Evolutionary conservation across 805 yeast species (phyloP).

Genomic region (Starmerella vitae): DNA sequence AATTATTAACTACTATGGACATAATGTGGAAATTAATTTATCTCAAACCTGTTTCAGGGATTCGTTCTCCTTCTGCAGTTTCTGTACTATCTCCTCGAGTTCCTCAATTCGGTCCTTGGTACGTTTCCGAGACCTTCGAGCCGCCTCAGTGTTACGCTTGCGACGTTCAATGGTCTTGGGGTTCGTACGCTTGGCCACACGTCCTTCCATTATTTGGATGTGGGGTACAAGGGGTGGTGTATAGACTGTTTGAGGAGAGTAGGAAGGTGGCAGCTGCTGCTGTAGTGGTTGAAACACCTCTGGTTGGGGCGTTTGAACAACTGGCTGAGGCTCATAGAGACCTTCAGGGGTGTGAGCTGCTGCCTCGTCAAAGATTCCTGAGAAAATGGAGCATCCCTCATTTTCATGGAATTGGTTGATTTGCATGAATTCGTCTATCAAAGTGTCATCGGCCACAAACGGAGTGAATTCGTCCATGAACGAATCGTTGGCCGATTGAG

Average conservation of each 20-base stretch:
- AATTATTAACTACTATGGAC: no score
- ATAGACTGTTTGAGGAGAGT: constrained; percentile 1
- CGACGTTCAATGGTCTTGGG: constrained; percentile 36
- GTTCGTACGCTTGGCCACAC: constrained; percentile 13
- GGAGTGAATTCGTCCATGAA: background rate
- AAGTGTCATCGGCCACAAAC: no score
- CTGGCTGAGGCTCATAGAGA: no score
- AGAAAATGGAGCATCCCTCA: no score
- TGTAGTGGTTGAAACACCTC: background rate
- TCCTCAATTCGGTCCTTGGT: constrained; percentile 78
- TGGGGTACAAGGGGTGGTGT: constrained; percentile 2
- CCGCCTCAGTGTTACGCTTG: constrained; percentile 86
- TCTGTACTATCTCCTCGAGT: constrained; percentile 64
- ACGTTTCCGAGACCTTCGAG: constrained; percentile 86
- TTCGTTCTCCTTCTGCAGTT: constrained; percentile 41
- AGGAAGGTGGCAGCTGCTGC: background rate
- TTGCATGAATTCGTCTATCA: no score
- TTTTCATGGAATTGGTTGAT: no score
- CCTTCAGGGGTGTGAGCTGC: no score
- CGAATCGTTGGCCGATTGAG: background rate
- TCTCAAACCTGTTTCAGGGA: no score
- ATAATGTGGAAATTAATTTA: no score
- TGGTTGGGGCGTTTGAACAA: background rate
- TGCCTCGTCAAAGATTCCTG: no score
- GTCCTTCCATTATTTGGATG: background rate